Evolutionary conservation across 139 green algal genomes (phyloP), one percentile per base, ranked within the genome.

Genomic region (Edaphochlamys debaryana): DNA sequence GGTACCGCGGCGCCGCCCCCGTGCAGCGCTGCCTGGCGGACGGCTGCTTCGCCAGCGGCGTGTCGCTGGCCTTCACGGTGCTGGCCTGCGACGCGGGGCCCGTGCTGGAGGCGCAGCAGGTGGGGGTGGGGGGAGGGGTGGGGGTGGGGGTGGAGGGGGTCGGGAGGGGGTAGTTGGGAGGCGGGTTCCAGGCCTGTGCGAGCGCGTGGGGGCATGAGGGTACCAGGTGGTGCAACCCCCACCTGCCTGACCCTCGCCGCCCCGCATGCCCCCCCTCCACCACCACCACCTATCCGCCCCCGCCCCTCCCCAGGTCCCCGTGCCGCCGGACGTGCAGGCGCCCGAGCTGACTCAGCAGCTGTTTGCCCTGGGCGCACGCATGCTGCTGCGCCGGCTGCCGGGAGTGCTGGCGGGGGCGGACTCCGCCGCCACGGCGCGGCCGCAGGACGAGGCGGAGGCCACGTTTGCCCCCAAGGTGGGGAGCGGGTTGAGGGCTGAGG

Each of bases 41-140:
- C 58, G 95, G 94, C 3, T 81, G 85, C 25, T n/a, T 17, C 7
- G 83, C 85, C 13, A 95, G 86, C 0, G 96, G 96, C 8, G 95
- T 99, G 17, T 94, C 73, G 45, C 87, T 99, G 60, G 93, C 94
- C 30, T 98, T 91, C 90, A 99, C 95, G 0, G 96, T 99, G 29
- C 89, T 92, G 19, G 84, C 89, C 30, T 98, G 98, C 94, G 96
- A 99, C 69, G 95, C 97, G 0, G 96, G 96, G 0, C 95, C 96
- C 6, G 79, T 99, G n/a, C 86, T 99, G 41, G 91, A 89, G 50
- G 86, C 93, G 87, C 58, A 91, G 70, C 29, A 69, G 40, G 77
- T 89, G 60, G 45, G 54, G 6, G 60, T 5, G 60, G 29, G 60
- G 17, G 60, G 60, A 17, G 60, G 29, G 30, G 9, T n/a, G n/a